Percentiles rank a stretch among this genome's conserved stretches.
Evolutionary conservation across 768 basidiomycete genomes (phyloP).

Genomic region (Kwoniella sp.): DNA sequence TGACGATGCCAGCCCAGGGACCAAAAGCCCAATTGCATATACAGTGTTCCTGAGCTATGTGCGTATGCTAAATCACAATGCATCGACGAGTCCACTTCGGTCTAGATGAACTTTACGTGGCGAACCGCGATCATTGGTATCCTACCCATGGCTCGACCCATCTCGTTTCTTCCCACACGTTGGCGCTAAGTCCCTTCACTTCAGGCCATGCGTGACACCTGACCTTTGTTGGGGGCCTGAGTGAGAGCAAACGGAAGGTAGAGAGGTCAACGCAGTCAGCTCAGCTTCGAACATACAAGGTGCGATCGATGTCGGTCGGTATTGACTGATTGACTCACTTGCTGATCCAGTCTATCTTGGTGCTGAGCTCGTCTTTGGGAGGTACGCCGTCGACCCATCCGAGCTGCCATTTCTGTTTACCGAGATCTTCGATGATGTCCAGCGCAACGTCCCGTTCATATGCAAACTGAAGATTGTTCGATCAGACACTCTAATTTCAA

Average conservation of each 20-base stretch:
- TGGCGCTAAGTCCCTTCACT: slow-evolving; percentile 44
- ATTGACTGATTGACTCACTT: slow-evolving; percentile 32
- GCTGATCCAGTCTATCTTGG: slow-evolving; percentile 26
- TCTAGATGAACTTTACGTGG: too few species aligned
- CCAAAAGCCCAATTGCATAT: background rate
- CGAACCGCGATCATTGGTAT: background rate
- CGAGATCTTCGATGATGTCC: slow-evolving; percentile 36
- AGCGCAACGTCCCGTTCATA: slow-evolving; percentile 47
- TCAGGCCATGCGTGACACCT: slow-evolving; percentile 56
- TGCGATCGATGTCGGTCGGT: background rate
- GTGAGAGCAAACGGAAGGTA: background rate
- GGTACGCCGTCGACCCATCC: slow-evolving; percentile 51
- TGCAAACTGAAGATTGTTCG: slow-evolving; percentile 34
- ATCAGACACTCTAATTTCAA: slow-evolving; percentile 1
- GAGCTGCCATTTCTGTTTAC: slow-evolving; percentile 29
- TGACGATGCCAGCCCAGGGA: background rate
- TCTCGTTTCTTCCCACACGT: slow-evolving; percentile 52
- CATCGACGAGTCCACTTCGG: too few species aligned
- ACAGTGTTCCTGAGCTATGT: background rate
- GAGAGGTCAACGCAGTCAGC: slow-evolving; percentile 4
- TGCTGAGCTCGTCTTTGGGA: slow-evolving; percentile 23
- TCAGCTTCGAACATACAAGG: slow-evolving; percentile 1
- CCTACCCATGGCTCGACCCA: slow-evolving; percentile 45
- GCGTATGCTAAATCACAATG: background rate
- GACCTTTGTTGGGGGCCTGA: slow-evolving; percentile 51